Percentiles rank a stretch among this genome's conserved stretches.
Evolutionary conservation across 2,329 filamentous ascomycete species (phyloP).

Genomic region (Microdochium paspali): DNA sequence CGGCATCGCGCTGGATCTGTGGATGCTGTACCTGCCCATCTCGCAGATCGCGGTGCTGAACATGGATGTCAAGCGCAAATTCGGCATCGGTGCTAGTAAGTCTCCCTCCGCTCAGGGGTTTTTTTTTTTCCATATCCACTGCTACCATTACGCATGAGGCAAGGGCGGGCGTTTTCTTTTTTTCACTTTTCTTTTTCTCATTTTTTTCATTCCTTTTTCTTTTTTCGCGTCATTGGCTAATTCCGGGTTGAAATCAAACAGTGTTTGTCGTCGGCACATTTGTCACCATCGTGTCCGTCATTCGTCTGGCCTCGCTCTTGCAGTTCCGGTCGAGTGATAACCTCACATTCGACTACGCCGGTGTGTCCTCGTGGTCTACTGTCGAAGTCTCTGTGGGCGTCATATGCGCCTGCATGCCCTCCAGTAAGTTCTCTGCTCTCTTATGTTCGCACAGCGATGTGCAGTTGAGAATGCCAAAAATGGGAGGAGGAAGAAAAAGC

Average conservation of each 20-base stretch:
- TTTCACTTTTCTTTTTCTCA: too few relatives aligned
- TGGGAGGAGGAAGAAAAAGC: too few relatives aligned
- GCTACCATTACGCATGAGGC: too few relatives aligned
- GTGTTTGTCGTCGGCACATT: slow-evolving; percentile 12
- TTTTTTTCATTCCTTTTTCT: too few relatives aligned
- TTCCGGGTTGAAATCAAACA: too few relatives aligned
- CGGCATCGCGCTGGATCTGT: slow-evolving; percentile 30
- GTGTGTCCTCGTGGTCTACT: slow-evolving; percentile 20
- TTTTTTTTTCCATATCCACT: too few relatives aligned
- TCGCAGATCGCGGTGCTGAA: slow-evolving; percentile 28
- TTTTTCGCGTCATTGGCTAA: too few relatives aligned
- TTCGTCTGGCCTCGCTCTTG: slow-evolving; percentile 19
- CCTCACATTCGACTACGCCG: slow-evolving; percentile 19
- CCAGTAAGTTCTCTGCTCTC: neutral
- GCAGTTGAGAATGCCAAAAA: too few relatives aligned
- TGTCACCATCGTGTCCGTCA: slow-evolving; percentile 22
- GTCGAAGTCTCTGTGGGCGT: slow-evolving; percentile 23
- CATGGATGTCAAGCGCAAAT: slow-evolving; percentile 35
- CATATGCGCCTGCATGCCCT: slow-evolving; percentile 23
- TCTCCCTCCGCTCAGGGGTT: too few relatives aligned
- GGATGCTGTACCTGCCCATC: slow-evolving; percentile 31
- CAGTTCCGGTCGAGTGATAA: slow-evolving; percentile 17
- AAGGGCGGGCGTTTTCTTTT: too few relatives aligned
- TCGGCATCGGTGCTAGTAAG: slow-evolving; percentile 30
- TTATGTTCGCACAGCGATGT: too few relatives aligned